Evolutionary conservation across 2,329 filamentous ascomycete species (phyloP), one percentile per base, ranked within the genome.

Genomic region (Didymella arachidicola): DNA sequence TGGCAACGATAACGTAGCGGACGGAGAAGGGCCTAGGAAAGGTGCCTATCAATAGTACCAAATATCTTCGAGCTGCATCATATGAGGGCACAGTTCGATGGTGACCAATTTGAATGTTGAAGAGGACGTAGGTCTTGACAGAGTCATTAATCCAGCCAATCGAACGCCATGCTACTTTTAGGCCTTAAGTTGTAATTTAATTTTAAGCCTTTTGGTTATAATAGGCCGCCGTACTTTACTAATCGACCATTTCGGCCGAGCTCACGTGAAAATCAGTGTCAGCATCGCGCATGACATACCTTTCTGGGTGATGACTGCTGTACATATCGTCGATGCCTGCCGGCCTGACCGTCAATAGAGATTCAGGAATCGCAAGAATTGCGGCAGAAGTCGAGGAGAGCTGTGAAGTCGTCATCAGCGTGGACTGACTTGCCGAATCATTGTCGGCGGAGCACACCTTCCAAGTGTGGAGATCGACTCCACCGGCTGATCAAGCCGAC

Each of bases 1-100:
- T 51, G 67, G 57, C 7, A 71, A 71, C 45, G 57, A 54, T 11
- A 29, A 59, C 12, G 14, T 30, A 16, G 11, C 11, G 5, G 22
- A 43, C 6, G 29, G 12, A 1, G 12, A 27, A 2, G 16, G 14
- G 12, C 18, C 43, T 34, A 16, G 42, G 19, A 36, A 18, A 6
- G n/a, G 27, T 2, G 26, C 16, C 43, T 45, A 45, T 7, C 22
- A 44, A 7, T 44, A 27, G 14, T 26, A 11, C 12, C 30, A 12
- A 11, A 32, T 10, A 32, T 32, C 30, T 12, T 32, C 22, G 22
- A 22, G 22, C 22, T 22, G 22, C 22, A 22, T 22, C 22, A 2
- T 22, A 22, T 22, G 22, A 22, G 3, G 22, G 22, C 3, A 22
- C 22, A 2, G 22, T 22, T 22, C 22, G 22, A 22, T 22, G 22